These are phyloP conservation scores for Claviceps spartinae DNA, from an alignment of 2,329 filamentous ascomycete species.

Conservation along the genomic window DNA sequence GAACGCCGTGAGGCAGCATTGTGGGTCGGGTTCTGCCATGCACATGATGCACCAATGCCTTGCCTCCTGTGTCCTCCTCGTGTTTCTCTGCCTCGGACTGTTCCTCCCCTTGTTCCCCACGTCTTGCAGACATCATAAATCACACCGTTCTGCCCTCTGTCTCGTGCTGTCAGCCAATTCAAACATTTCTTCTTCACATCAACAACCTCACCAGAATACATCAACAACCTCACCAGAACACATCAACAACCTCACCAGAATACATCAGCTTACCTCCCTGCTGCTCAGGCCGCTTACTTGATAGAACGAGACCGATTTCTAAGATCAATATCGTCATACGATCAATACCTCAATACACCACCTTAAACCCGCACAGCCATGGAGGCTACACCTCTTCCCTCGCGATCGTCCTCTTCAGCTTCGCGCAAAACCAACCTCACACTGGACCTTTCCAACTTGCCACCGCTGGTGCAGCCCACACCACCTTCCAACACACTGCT, in stretches of 20 bases:
- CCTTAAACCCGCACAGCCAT: slow-evolving; percentile 11
- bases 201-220: neutral
- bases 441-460: slow-evolving; percentile 61
- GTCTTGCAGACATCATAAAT: slow-evolving; percentile 1
- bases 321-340: neutral
- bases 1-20: neutral
- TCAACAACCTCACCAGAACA: neutral
- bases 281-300: no score
- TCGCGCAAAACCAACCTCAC: slow-evolving; percentile 40
- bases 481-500: slow-evolving; percentile 72
- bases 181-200: neutral
- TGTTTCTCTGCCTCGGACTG: neutral
- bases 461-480: slow-evolving; percentile 55
- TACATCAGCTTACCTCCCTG: neutral
- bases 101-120: neutral
- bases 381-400: slow-evolving; percentile 24
- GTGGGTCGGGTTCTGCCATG: neutral
- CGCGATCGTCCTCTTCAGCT: slow-evolving; percentile 31
- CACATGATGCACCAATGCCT: neutral
- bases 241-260: neutral
- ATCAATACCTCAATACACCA: slow-evolving; percentile 2
- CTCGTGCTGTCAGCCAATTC: neutral
- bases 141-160: neutral
- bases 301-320: neutral
- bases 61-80: neutral